Evolutionary conservation across 73 alveolate species (phyloP), one percentile per base, ranked within the genome.

Genomic region (Tetrahymena borealis): DNA sequence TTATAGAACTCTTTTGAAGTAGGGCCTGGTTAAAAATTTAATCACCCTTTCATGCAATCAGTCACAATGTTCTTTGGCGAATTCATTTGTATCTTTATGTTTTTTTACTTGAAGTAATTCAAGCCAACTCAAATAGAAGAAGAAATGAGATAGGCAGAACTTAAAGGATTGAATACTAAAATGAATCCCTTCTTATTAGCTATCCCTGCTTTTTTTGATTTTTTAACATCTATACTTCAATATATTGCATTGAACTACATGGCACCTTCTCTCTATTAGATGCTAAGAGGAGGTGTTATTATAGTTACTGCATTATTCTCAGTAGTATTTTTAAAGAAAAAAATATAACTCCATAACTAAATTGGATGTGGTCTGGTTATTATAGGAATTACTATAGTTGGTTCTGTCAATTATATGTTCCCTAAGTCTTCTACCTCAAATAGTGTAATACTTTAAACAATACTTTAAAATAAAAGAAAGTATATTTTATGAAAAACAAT

Each of bases 271-370:
- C 96, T 98, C 28, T 98, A 98, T 94, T 96, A 98, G 93, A 98
- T 98, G 99, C 91, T 98, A 40, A 95, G 99, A 79, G 99, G 99
- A 11, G 98, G 97, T 91, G 94, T 96, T n/a, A 96, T 98, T 40
- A 92, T 97, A 32, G 96, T 98, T 92, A 97, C 99, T 24, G 98
- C 99, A 28, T 90, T 95, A 79, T 95, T 95, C 90, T 95, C 99
- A 32, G 94, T 93, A 41, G 90, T 98, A 24, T 94, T 98, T 95
- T 94, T 98, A 38, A 97, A 95, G 96, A 96, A 96, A 91, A 95
- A 94, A 91, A 94, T 97, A 78, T 97, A 96, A 94, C 90, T 96
- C 42, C 99, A 97, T 77, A 98, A 98, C 90, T 90, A 94, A 91
- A 90, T 96, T 39, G 99, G 99, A 40, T 94, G 98, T 6, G 90